Evolutionary conservation across 2,329 filamentous ascomycete genomes (phyloP).

Genomic region (Colletotrichum tofieldiae): DNA sequence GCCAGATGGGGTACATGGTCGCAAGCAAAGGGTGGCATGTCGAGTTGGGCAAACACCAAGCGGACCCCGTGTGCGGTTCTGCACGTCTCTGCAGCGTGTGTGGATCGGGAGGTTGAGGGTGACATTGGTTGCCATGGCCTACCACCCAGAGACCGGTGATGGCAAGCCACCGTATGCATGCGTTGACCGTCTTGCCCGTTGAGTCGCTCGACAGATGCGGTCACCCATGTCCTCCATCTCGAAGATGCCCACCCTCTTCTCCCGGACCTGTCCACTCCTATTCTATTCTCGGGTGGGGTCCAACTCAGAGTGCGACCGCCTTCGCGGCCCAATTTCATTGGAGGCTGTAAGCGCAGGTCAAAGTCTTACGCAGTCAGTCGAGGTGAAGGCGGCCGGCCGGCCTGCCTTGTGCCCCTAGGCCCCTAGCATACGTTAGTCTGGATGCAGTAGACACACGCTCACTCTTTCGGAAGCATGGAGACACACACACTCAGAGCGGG

Average conservation of each 20-base stretch:
- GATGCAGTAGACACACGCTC: conserved; percentile 15
- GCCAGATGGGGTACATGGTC: conserved; percentile 14
- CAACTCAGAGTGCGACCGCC: conserved; percentile 41
- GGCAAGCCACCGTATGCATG: conserved; percentile 45
- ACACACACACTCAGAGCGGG: conserved; percentile 9
- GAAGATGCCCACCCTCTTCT: conserved; percentile 27
- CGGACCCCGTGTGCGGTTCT: conserved; percentile 32
- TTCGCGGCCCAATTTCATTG: conserved; percentile 58
- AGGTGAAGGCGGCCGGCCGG: conserved; percentile 36
- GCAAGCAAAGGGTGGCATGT: conserved; percentile 36
- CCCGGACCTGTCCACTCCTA: conserved; percentile 34
- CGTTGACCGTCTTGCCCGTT: conserved; percentile 52
- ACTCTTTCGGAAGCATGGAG: conserved; percentile 2
- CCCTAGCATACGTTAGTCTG: conserved; percentile 34
- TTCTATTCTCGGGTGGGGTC: conserved; percentile 44
- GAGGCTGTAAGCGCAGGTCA: conserved; percentile 63
- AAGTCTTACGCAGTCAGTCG: conserved; percentile 35
- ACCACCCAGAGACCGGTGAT: conserved; percentile 35
- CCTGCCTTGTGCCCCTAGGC: conserved; percentile 37
- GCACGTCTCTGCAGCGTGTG: conserved; percentile 45
- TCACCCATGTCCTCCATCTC: conserved; percentile 48
- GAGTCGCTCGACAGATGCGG: conserved; percentile 51
- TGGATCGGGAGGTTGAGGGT: conserved; percentile 44
- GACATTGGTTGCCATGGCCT: conserved; percentile 27
- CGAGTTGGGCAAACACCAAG: conserved; percentile 31